Evolutionary conservation across 495 filamentous ascomycete genomes (phyloP).

Genomic region (Aspergillus ellipticus): DNA sequence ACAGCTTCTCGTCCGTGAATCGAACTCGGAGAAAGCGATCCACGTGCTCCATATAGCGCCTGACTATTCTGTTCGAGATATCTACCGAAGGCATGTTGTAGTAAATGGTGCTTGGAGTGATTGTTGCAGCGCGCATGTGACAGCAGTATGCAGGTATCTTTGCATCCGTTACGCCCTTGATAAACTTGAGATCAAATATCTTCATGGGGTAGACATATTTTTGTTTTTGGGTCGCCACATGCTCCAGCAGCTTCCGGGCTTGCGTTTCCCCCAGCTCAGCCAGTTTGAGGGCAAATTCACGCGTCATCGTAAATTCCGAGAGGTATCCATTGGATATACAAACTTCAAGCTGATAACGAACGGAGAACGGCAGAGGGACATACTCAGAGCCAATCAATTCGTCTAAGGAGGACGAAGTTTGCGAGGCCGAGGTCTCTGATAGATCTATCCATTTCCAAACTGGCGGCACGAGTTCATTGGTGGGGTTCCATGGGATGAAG

Average conservation of each 20-base stretch:
- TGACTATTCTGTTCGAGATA: slow-evolving; percentile 81
- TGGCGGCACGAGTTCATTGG: slow-evolving; percentile 18
- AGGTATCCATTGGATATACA: slow-evolving; percentile 79
- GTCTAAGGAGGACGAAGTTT: slow-evolving; percentile 27
- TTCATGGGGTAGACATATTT: slow-evolving; percentile 68
- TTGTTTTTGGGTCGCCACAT: slow-evolving; percentile 54
- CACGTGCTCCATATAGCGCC: slow-evolving; percentile 60
- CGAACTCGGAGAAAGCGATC: slow-evolving; percentile 89
- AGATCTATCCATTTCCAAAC: slow-evolving; percentile 59
- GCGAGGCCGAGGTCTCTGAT: slow-evolving; percentile 6
- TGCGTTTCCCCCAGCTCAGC: slow-evolving; percentile 39
- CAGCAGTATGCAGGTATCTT: slow-evolving; percentile 68
- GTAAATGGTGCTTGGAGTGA: slow-evolving; percentile 82
- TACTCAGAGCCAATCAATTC: slow-evolving; percentile 31
- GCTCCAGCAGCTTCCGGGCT: slow-evolving; percentile 58
- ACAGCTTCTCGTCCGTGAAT: slow-evolving; percentile 77
- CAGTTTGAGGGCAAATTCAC: slow-evolving; percentile 62
- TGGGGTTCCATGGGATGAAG: slow-evolving; percentile 17
- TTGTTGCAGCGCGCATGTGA: slow-evolving; percentile 66
- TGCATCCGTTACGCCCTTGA: slow-evolving; percentile 40
- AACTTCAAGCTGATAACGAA: slow-evolving; percentile 89
- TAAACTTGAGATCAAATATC: slow-evolving; percentile 57
- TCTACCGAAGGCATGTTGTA: slow-evolving; percentile 76
- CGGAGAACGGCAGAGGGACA: slow-evolving; percentile 59
- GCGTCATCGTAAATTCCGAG: slow-evolving; percentile 69